Base-by-base conservation (phyloP, 208 protist genomes). In the Leishmania major region DNA sequence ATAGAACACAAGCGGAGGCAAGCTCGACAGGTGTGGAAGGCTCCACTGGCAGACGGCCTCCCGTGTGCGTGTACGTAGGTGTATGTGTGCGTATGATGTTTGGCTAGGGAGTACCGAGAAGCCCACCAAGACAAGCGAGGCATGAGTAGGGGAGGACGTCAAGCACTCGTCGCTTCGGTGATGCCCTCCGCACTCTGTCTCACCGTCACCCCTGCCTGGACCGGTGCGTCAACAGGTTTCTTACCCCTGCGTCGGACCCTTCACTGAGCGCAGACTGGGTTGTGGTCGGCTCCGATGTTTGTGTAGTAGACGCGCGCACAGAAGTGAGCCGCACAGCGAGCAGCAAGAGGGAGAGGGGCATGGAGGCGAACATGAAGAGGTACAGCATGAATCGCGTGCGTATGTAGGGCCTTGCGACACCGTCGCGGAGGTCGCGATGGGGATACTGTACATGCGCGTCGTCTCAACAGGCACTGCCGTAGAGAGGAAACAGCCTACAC, bases 211-310 rank as follows among this genome's bases (percentile, higher is more conserved):
- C 62, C 31, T 28, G 28, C 28, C 7, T 35, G 19, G n/a, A 64
- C n/a, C 10, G 28, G 8, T 62, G 59, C 59, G 59, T 35, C 59
- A 8, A 6, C 59, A 64, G 17, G 7, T 72, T 37, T 40, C 28
- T 73, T 51, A 59, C 69, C 67, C 67, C 51, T 22, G 51, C 51
- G 22, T 84, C 55, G 77, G 45, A 59, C 75, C 67, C 17, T 79
- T 82, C 43, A 40, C 40, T 45, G 3, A 47, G 15, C 35, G 7
- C 40, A 43, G 35, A 40, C 67, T 47, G 6, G n/a, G 25, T 45
- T 49, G 67, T 72, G 10, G 25, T 22, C 35, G 15, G 43, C 25
- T 55, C 13, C 11, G 70, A 74, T 51, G 43, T 80, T 40, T 80
- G 40, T 31, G 7, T 35, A 66, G 51, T 15, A 49, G 35, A 51